Evolutionary conservation across 257 asterid species (phyloP).

Genomic region (Handroanthus guayacan): DNA sequence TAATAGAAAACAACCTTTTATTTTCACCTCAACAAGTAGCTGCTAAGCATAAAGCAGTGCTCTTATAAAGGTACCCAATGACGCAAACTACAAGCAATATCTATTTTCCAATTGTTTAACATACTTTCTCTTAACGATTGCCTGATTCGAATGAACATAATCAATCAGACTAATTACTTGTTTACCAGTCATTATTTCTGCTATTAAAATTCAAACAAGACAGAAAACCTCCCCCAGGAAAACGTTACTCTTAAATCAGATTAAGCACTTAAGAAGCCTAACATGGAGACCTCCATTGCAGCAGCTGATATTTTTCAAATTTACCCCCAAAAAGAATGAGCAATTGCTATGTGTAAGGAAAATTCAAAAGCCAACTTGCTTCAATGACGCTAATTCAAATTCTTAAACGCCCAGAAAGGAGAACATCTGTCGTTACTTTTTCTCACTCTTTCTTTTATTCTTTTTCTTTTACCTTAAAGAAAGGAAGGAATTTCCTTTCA

Average conservation of each 20-base stretch:
- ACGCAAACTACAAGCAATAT: not conserved
- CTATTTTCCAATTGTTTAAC: not conserved
- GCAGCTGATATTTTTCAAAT: not conserved
- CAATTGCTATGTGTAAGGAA: conserved; percentile 6
- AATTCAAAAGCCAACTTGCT: not conserved
- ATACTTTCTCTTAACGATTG: not conserved
- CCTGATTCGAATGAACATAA: not conserved
- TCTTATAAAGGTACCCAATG: not conserved
- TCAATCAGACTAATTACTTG: conserved; percentile 13
- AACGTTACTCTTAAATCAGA: not conserved
- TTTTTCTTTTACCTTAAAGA: not conserved
- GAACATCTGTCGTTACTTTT: not conserved
- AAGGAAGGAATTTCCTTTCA: not conserved
- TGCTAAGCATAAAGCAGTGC: not conserved
- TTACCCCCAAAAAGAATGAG: conserved; percentile 2
- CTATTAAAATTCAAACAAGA: not conserved
- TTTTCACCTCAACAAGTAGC: conserved; percentile 4
- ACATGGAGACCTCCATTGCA: conserved; percentile 16
- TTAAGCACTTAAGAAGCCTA: conserved; percentile 7
- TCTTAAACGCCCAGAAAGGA: not conserved
- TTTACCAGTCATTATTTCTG: not conserved
- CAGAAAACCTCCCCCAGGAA: not conserved
- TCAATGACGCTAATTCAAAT: conserved; percentile 6
- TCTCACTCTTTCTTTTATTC: no score
- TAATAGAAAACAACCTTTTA: not conserved